Conservation (phyloP, 2,329 filamentous ascomycete species). For the Biscogniauxia sp. region DNA sequence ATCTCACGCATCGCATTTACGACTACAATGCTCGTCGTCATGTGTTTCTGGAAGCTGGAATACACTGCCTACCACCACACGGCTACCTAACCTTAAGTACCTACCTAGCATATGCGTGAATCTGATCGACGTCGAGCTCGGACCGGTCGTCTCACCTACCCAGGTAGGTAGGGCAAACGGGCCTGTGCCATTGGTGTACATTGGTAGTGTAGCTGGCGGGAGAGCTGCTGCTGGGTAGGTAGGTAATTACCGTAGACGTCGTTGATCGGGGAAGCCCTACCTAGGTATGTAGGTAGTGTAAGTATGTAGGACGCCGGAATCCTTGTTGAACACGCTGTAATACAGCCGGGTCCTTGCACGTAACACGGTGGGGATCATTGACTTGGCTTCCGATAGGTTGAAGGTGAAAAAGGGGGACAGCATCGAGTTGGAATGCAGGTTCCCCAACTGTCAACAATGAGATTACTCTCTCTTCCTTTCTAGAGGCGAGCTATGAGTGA, state of each 20-base stretch:
- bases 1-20: background rate
- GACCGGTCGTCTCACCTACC: too few relatives aligned
- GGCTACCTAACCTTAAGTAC: too few relatives aligned
- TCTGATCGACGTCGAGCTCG: too few relatives aligned
- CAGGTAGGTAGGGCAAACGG: too few relatives aligned
- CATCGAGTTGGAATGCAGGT: background rate
- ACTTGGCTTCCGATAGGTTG: background rate
- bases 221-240: background rate
- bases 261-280: background rate
- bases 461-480: background rate
- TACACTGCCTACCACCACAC: background rate
- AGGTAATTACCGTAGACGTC: background rate
- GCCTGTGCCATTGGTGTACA: background rate
- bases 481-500: background rate
- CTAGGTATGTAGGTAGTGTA: too few relatives aligned
- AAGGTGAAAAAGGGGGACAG: background rate
- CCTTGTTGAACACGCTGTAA: background rate
- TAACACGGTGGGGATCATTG: background rate
- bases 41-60: background rate
- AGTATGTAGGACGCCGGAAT: background rate
- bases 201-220: background rate
- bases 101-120: too few relatives aligned
- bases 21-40: background rate
- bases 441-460: background rate
- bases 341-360: background rate